Evolutionary conservation across 768 basidiomycete species (phyloP).

Genomic region (Sarcodon aspratus): DNA sequence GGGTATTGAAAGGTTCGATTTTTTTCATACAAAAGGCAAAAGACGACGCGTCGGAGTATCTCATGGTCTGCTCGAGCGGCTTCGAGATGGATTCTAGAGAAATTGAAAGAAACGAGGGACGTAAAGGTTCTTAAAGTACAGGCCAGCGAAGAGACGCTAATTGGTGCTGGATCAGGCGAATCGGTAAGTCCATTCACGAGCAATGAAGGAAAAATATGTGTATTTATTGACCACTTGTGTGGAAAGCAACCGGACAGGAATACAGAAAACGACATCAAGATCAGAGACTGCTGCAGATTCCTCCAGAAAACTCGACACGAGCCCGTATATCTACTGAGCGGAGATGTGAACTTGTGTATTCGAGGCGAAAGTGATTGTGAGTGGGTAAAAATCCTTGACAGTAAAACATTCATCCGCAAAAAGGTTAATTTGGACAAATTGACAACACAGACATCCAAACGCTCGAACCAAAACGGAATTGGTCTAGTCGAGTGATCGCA

Average conservation of each 20-base stretch:
- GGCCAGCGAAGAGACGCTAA: constrained; percentile 16
- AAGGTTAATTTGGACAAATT: too few relatives aligned
- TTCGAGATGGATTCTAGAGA: constrained; percentile 21
- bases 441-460: background rate
- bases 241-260: background rate
- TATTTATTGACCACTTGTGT: background rate
- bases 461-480: constrained; percentile 5
- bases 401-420: background rate
- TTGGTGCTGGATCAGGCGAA: constrained; percentile 1
- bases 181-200: constrained; percentile 2
- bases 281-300: constrained; percentile 67
- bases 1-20: background rate
- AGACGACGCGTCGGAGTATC: constrained; percentile 23
- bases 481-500: constrained; percentile 43
- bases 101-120: constrained; percentile 14
- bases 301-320: constrained; percentile 29
- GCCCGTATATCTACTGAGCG: constrained; percentile 48
- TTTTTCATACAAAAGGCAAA: constrained; percentile 19
- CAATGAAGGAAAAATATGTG: background rate
- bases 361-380: constrained; percentile 36
- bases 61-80: constrained; percentile 56
- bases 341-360: constrained; percentile 56
- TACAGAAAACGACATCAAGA: constrained; percentile 48
- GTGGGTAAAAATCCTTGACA: constrained; percentile 8
- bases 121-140: constrained; percentile 15